Evolutionary conservation across 306 rosid genomes (phyloP).

Genomic region (Psophocarpus tetragonolobus): DNA sequence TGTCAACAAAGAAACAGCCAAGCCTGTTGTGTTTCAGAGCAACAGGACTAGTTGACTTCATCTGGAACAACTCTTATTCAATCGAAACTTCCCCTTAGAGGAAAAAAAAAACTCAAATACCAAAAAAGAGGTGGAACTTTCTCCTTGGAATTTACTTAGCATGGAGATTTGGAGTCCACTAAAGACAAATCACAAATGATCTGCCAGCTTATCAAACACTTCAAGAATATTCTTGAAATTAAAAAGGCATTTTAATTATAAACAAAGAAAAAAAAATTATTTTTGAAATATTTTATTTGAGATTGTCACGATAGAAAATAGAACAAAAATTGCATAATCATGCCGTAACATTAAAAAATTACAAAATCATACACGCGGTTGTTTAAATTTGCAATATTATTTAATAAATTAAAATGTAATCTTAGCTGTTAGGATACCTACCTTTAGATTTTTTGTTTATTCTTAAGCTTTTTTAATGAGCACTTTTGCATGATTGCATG

Average conservation of each 20-base stretch:
- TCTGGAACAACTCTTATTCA: background rate
- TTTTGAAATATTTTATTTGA: background rate
- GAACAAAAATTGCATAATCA: background rate
- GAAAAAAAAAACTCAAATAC: background rate
- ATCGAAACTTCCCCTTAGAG: background rate
- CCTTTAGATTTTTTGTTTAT: background rate
- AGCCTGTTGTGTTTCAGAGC: background rate
- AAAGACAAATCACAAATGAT: no score
- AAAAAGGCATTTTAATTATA: no score
- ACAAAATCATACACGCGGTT: background rate
- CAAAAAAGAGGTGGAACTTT: background rate
- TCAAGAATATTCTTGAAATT: no score
- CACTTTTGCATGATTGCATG: no score
- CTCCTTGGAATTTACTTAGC: conserved; percentile 6
- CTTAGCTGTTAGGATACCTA: background rate
- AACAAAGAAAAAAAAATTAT: background rate
- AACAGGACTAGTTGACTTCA: background rate
- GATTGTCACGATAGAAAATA: background rate
- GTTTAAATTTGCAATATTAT: background rate
- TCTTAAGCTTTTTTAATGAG: no score
- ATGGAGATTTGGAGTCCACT: background rate
- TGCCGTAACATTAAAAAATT: no score
- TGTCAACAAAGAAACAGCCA: background rate
- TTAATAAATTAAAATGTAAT: background rate
- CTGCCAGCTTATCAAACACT: no score